These are phyloP conservation scores for Cymbopogon citratus DNA, from an alignment of 176 grass and related monocot genomes.

Conservation along the genomic window DNA sequence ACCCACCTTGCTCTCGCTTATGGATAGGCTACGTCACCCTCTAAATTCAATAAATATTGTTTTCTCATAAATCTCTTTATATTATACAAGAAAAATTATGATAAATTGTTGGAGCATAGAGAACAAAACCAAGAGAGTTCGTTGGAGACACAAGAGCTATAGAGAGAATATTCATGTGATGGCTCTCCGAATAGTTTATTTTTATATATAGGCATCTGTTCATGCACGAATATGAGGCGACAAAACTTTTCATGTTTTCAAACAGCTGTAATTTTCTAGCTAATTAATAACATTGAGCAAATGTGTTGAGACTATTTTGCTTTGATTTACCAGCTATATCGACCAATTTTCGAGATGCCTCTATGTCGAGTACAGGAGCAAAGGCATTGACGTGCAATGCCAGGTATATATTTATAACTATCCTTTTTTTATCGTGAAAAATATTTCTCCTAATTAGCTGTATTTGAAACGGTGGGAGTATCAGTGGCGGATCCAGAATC, in stretches of 20 bases:
- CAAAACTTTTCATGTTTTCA: background rate
- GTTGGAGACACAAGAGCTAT: no score
- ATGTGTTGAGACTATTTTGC: background rate
- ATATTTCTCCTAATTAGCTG: background rate
- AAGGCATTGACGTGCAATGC: constrained; percentile 79
- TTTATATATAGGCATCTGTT: no score
- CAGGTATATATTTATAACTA: constrained; percentile 61
- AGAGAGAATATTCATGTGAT: no score
- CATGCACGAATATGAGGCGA: background rate
- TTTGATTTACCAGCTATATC: constrained; percentile 39
- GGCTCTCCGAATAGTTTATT: no score
- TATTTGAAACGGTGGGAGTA: no score
- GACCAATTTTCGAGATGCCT: constrained; percentile 49
- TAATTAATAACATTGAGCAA: background rate
- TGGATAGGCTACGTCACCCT: background rate
- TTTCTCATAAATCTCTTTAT: background rate
- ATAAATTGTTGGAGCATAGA: no score
- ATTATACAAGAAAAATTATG: no score
- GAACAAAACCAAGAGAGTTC: no score
- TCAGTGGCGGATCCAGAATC: no score
- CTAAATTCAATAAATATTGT: background rate
- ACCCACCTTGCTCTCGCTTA: background rate
- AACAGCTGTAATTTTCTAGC: background rate
- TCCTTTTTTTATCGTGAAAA: background rate
- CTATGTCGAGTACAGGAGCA: constrained; percentile 65